A percentile compares a stretch with the other conserved stretches of the same genome.
phyloP scores from a whole-genome alignment of 345 rosid genomes.

The Populus tremula region DNA sequence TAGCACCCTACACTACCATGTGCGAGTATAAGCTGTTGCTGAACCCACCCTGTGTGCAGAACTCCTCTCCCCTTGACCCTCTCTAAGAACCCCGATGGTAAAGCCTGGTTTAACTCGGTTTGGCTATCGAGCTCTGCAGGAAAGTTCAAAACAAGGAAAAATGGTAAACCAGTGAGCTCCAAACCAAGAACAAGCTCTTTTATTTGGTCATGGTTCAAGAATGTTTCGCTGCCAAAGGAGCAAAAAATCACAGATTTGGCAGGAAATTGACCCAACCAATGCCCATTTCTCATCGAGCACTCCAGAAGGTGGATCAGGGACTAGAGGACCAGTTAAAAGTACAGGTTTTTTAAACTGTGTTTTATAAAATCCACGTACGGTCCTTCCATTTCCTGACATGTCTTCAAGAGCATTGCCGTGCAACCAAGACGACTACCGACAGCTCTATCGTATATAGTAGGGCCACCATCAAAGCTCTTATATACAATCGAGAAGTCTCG shows the following conservation, averaged over 20 bases:
- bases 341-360: conserved; percentile 23
- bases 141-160: conserved; percentile 33
- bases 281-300: conserved; percentile 31
- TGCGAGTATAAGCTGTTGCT: conserved; percentile 27
- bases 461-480: conserved; percentile 12
- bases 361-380: conserved; percentile 23
- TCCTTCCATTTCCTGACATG: conserved; percentile 29
- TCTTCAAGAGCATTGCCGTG: conserved; percentile 19
- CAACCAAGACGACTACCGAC: not conserved
- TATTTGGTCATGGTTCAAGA: conserved; percentile 26
- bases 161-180: conserved; percentile 33
- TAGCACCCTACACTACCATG: conserved; percentile 29
- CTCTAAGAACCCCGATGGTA: conserved; percentile 31
- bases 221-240: conserved; percentile 37
- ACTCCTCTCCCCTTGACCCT: conserved; percentile 25
- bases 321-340: conserved; percentile 31
- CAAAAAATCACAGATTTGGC: conserved; percentile 29
- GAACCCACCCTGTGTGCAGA: conserved; percentile 39
- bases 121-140: conserved; percentile 5
- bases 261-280: conserved; percentile 29
- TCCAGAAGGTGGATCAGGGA: conserved; percentile 28
- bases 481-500: conserved; percentile 6
- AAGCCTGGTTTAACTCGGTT: not conserved
- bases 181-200: conserved; percentile 28
- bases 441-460: conserved; percentile 11